phyloP scores from a whole-genome alignment of 2,329 filamentous ascomycete species.

The Tolypocladium tundrense region DNA sequence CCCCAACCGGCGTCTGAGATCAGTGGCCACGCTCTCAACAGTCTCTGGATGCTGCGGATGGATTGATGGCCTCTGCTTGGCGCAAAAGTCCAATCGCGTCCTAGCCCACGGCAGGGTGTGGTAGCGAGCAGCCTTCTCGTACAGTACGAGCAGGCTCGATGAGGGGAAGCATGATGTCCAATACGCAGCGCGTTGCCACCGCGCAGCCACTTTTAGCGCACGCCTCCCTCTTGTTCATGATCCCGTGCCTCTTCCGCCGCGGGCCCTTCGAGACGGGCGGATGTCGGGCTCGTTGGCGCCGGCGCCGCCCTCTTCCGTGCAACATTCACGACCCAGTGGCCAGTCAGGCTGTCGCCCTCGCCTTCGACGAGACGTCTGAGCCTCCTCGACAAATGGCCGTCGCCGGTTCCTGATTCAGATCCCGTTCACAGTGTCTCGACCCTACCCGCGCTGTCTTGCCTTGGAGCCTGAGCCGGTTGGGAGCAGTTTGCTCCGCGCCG shows the following conservation, averaged over 20 bases:
- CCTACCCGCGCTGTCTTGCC: not conserved
- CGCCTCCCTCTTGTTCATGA: not conserved
- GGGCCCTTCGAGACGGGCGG: not conserved
- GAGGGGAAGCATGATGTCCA: not conserved
- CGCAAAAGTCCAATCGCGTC: not conserved
- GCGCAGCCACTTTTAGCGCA: constrained; percentile 3
- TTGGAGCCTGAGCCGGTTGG: not conserved
- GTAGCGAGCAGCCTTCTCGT: not conserved
- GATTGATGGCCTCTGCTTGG: not conserved
- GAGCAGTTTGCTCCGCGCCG: not conserved
- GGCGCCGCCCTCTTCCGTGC: not conserved
- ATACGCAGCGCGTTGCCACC: constrained; percentile 3
- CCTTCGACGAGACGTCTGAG: not conserved
- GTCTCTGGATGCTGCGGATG: not conserved
- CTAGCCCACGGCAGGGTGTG: not conserved
- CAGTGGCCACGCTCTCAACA: not conserved
- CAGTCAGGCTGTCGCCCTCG: not conserved
- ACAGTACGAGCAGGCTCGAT: not conserved
- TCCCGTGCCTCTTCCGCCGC: not conserved
- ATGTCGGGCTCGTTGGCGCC: not conserved
- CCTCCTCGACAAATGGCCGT: not conserved
- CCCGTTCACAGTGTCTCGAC: not conserved
- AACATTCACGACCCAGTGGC: not conserved
- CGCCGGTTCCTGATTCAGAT: not conserved
- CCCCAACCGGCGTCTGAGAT: not conserved